Evolutionary conservation across 164 flowering plant species (phyloP), one percentile per base, ranked within the genome.

Genomic region (Piper betle): DNA sequence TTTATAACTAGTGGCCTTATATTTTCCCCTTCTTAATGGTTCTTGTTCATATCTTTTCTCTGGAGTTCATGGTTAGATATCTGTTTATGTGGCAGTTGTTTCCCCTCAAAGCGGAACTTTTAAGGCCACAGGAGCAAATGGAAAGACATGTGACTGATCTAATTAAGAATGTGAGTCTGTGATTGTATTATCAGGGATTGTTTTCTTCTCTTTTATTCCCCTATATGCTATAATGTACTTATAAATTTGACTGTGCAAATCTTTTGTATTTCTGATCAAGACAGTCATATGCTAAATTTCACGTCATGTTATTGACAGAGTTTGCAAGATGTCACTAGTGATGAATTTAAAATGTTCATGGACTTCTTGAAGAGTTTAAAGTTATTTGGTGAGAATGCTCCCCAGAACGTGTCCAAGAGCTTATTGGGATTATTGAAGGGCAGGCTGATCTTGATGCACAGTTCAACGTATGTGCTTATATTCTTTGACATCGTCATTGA

Each of bases 371-470:
- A 67, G 75, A 84, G 84, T 77, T 82, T 90, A 76, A 86, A 69
- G 69, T 74, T 93, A 74, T 93, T 93, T 84, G 96, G 97, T 57
- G 95, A 81, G 63, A 80, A 80, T 61, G 86, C 96, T 74, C 89
- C 88, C 80, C 73, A 42, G 96, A 88, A 64, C 82, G 95, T 33
- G 71, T 93, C 66, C 85, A 81, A 66, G 99, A 93, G 67, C 89
- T 90, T 50, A 74, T 81, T 72, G 88, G 79, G 69, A 82, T 90
- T 53, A 82, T 90, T 69, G 97, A 88, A 80, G 89, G 87, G 20
- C 97, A 93, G 75, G 97, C 97, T 66, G 99, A 93, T 79, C 79
- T 93, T 20, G 84, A 90, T 82, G 87, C 96, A 20, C 85, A 82
- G 66, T 93, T 93, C 67, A 73, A 82, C 79, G 99, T 90, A 68